Conservation (phyloP, 345 rosid species). For the Rhodamnia argentea region DNA sequence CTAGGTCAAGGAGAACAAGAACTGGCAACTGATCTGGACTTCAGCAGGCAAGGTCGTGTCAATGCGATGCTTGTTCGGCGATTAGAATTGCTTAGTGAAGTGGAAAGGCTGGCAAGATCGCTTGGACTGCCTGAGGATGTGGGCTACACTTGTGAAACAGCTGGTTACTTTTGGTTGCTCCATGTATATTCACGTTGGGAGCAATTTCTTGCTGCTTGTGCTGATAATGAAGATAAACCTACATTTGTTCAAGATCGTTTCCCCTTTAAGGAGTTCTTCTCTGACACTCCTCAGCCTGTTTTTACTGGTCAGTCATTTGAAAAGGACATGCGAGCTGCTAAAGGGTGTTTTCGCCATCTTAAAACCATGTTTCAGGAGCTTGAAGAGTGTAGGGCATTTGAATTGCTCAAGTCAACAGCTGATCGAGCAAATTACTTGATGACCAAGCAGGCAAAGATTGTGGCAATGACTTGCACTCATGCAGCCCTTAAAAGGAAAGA, state of each 20-base stretch:
- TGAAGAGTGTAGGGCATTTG: slow-evolving; percentile 99
- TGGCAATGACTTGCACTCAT: slow-evolving; percentile 99
- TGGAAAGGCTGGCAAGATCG: slow-evolving; percentile 93
- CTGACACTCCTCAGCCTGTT: slow-evolving; percentile 68
- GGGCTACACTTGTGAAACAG: slow-evolving; percentile 98
- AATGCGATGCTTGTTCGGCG: slow-evolving; percentile 99
- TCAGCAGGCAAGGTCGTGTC: slow-evolving; percentile 97
- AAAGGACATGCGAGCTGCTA: slow-evolving; percentile 92
- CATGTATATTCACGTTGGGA: slow-evolving; percentile 98
- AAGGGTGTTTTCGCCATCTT: slow-evolving; percentile 90
- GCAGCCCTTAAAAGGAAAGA: slow-evolving; percentile 97
- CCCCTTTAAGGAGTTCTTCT: slow-evolving; percentile 87
- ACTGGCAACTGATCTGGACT: slow-evolving; percentile 94
- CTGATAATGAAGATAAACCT: slow-evolving; percentile 66
- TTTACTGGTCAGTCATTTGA: slow-evolving; percentile 81
- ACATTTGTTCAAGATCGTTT: slow-evolving; percentile 72
- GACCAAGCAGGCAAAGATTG: slow-evolving; percentile 99
- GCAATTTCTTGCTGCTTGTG: slow-evolving; percentile 85
- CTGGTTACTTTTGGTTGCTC: slow-evolving; percentile 98
- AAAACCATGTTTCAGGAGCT: slow-evolving; percentile 92
- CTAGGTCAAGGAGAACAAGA: slow-evolving; percentile 99
- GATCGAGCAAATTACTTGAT: slow-evolving; percentile 96
- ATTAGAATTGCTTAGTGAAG: slow-evolving; percentile 80
- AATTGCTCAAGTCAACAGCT: slow-evolving; percentile 97
- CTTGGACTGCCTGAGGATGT: slow-evolving; percentile 96